Evolutionary conservation across 192 early-diverging fungal genomes (phyloP).

Genomic region (Podila minutissima): DNA sequence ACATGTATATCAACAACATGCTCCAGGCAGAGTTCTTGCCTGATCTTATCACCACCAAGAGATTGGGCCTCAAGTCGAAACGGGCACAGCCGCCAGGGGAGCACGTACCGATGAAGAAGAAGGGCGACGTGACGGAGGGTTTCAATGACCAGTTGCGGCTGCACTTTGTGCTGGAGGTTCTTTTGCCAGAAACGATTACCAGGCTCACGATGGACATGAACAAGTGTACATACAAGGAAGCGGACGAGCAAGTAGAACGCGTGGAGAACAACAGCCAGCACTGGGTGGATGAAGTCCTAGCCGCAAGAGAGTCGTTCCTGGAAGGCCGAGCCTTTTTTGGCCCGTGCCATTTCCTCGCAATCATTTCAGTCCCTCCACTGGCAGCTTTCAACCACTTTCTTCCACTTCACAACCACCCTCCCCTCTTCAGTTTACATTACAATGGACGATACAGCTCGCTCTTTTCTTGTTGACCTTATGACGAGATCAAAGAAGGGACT

Average conservation of each 20-base stretch:
- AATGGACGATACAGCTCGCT: slow-evolving; percentile 43
- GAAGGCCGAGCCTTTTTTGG: slow-evolving; percentile 9
- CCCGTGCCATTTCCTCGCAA: neutral
- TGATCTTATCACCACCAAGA: slow-evolving; percentile 26
- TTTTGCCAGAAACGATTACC: slow-evolving; percentile 38
- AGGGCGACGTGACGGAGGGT: slow-evolving; percentile 13
- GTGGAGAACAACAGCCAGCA: slow-evolving; percentile 13
- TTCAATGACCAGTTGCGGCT: slow-evolving; percentile 29
- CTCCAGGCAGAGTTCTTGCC: slow-evolving; percentile 40
- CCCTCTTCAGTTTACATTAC: neutral
- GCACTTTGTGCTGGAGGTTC: slow-evolving; percentile 37
- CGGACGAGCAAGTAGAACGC: slow-evolving; percentile 14
- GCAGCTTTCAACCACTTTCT: neutral
- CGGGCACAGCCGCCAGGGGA: neutral
- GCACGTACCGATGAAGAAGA: slow-evolving; percentile 21
- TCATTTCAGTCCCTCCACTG: neutral
- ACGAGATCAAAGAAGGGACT: slow-evolving; percentile 47
- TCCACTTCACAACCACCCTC: neutral
- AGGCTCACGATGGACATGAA: slow-evolving; percentile 30
- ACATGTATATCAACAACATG: slow-evolving; percentile 12
- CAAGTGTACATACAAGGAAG: slow-evolving; percentile 13
- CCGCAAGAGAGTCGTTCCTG: slow-evolving; percentile 41
- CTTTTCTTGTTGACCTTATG: slow-evolving; percentile 42
- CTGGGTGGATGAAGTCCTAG: slow-evolving; percentile 44
- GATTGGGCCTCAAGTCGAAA: neutral